These are phyloP conservation scores for Chionographis japonica DNA, from an alignment of 106 monocot genomes.

Conservation along the genomic window DNA sequence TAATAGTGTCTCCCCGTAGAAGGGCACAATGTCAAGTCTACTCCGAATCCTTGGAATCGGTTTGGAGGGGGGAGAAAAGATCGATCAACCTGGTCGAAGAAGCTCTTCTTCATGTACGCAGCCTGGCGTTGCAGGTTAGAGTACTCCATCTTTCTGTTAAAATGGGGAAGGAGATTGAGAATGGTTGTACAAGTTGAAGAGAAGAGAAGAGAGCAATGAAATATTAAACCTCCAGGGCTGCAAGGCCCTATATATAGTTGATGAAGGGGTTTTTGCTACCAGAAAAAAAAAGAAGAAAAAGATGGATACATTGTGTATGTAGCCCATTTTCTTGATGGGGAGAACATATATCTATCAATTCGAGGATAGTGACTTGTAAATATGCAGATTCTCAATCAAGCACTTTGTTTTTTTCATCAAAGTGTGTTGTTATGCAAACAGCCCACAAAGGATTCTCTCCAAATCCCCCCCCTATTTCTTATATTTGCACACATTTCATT, in stretches of 20 bases:
- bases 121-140: conserved; percentile 58
- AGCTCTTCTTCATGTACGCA: conserved; percentile 59
- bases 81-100: conserved; percentile 87
- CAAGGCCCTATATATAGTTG: conserved; percentile 28
- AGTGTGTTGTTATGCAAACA: no score
- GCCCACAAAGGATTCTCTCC: no score
- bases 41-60: no score
- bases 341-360: conserved; percentile 3
- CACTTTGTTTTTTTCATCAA: no score
- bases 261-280: neutral
- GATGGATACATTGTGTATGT: neutral
- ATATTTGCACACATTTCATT: no score
- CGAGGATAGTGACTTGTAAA: neutral
- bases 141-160: conserved; percentile 51
- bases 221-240: neutral
- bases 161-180: neutral
- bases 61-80: neutral
- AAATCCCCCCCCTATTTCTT: no score
- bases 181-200: neutral
- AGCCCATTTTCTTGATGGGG: conserved; percentile 4
- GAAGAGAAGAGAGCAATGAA: neutral
- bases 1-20: no score
- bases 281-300: neutral
- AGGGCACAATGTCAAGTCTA: no score
- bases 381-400: conserved; percentile 2